Evolutionary conservation across 495 filamentous ascomycete genomes (phyloP).

Genomic region (Xylona heveae): DNA sequence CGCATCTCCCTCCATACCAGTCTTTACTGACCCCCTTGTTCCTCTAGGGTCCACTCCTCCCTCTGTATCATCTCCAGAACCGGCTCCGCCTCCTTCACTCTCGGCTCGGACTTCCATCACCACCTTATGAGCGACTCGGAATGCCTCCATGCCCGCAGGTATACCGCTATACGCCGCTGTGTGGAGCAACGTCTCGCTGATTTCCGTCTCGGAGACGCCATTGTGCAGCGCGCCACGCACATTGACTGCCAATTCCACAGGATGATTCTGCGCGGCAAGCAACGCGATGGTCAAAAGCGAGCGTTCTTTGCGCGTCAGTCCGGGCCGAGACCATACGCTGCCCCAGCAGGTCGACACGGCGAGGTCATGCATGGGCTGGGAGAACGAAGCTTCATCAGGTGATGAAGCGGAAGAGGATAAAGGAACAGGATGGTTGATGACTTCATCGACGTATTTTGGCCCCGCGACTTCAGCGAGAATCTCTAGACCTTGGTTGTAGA

Average conservation of each 20-base stretch:
- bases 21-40: too few relatives aligned
- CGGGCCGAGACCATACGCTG: constrained; percentile 28
- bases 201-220: constrained; percentile 28
- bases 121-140: constrained; percentile 18
- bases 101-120: constrained; percentile 18
- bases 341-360: constrained; percentile 35
- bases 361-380: constrained; percentile 26
- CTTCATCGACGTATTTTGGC: too few relatives aligned
- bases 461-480: too few relatives aligned
- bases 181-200: constrained; percentile 31
- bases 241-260: constrained; percentile 29
- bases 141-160: constrained; percentile 33
- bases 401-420: too few relatives aligned
- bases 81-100: constrained; percentile 17
- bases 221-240: constrained; percentile 32
- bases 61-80: constrained; percentile 1
- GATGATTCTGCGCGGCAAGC: constrained; percentile 28
- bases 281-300: constrained; percentile 32
- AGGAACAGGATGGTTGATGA: too few relatives aligned
- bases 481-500: too few relatives aligned
- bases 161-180: constrained; percentile 31
- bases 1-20: too few relatives aligned
- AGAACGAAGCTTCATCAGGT: too few relatives aligned
- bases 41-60: neutral
- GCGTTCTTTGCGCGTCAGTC: constrained; percentile 29